phyloP scores from a whole-genome alignment of 108 stramenopile species.

The Conticribra weissflogii region DNA sequence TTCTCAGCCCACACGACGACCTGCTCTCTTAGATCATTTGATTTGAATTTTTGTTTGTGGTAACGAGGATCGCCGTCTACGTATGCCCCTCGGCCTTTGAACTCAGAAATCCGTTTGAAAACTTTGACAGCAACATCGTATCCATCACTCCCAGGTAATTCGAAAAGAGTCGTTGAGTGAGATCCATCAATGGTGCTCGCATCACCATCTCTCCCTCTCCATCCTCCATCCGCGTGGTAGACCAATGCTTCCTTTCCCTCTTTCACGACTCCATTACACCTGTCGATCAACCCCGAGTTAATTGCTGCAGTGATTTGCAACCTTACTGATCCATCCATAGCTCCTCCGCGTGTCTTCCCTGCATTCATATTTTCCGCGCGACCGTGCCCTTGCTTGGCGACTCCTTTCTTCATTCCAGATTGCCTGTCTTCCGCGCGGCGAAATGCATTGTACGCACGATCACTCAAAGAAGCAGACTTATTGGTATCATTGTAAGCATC shows the following conservation, averaged over 20 bases:
- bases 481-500: constrained; percentile 8
- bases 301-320: constrained; percentile 70
- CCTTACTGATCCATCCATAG: constrained; percentile 71
- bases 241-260: constrained; percentile 87
- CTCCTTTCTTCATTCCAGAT: constrained; percentile 64
- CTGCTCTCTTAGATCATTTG: constrained; percentile 54
- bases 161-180: background rate
- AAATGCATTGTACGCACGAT: constrained; percentile 64
- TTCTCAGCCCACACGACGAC: constrained; percentile 84
- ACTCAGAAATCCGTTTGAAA: constrained; percentile 82
- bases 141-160: constrained; percentile 44
- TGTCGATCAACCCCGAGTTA: constrained; percentile 67
- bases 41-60: constrained; percentile 48
- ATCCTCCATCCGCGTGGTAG: constrained; percentile 70
- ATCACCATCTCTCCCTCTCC: constrained; percentile 1
- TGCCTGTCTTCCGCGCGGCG: constrained; percentile 44
- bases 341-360: constrained; percentile 64
- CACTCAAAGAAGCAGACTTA: constrained; percentile 25
- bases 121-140: constrained; percentile 86
- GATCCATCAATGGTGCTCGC: background rate
- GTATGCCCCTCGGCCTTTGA: constrained; percentile 61
- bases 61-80: constrained; percentile 81
- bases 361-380: constrained; percentile 67
- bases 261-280: constrained; percentile 76
- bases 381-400: constrained; percentile 71